These are phyloP conservation scores for Lipomyces kockii DNA, from an alignment of 805 yeast genomes.

Conservation along the genomic window DNA sequence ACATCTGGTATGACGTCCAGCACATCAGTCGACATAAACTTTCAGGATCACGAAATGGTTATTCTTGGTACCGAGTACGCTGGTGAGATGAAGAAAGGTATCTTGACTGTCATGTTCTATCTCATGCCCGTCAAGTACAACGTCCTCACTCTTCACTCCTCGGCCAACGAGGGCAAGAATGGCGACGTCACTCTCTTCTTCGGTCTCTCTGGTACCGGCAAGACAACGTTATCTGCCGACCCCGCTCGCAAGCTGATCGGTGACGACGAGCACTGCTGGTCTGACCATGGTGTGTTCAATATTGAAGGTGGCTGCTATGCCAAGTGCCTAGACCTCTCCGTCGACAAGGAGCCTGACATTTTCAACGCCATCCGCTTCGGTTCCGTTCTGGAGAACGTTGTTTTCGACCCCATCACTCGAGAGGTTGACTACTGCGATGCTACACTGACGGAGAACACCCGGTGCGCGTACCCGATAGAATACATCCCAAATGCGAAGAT, in stretches of 20 bases:
- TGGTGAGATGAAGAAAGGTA: conserved; percentile 99
- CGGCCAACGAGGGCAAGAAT: conserved; percentile 82
- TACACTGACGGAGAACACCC: conserved; percentile 91
- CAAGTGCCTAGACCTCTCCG: conserved; percentile 86
- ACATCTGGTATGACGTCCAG: conserved; percentile 97
- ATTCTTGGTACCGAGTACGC: conserved; percentile 98
- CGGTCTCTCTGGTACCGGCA: conserved; percentile 97
- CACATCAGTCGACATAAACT: conserved; percentile 94
- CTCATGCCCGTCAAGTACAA: conserved; percentile 93
- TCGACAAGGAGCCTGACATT: conserved; percentile 96
- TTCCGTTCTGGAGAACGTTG: conserved; percentile 90
- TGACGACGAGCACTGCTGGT: conserved; percentile 99
- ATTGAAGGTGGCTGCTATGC: conserved; percentile 99
- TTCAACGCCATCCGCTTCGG: conserved; percentile 94
- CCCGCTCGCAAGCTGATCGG: conserved; percentile 93
- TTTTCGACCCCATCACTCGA: conserved; percentile 77
- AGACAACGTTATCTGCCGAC: conserved; percentile 95
- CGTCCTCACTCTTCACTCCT: conserved; percentile 91
- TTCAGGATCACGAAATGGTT: conserved; percentile 98
- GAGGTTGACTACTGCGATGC: conserved; percentile 83
- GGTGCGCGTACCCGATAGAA: conserved; percentile 98
- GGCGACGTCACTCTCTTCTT: conserved; percentile 94
- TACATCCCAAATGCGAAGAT: conserved; percentile 94
- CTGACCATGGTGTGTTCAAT: conserved; percentile 97
- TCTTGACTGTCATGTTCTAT: conserved; percentile 98